These are phyloP conservation scores for Vitis hybrid DNA, from an alignment of 177 flowering plant genomes.

Conservation along the genomic window DNA sequence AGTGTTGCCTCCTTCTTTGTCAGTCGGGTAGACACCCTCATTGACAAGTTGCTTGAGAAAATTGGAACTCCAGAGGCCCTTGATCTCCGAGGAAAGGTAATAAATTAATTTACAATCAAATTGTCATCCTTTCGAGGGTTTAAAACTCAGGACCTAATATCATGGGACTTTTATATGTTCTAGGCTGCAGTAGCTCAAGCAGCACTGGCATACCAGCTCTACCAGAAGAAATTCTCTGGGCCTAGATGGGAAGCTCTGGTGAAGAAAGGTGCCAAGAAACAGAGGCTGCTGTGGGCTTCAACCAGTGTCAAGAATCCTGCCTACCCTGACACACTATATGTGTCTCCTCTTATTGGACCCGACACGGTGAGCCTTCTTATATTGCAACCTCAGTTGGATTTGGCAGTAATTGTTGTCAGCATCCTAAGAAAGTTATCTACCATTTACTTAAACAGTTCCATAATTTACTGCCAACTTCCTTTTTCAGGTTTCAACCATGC, in stretches of 20 bases:
- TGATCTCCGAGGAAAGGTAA: slow-evolving; percentile 93
- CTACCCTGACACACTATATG: slow-evolving; percentile 89
- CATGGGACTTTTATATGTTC: slow-evolving; percentile 6
- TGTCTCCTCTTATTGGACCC: slow-evolving; percentile 95
- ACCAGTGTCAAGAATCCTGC: slow-evolving; percentile 99
- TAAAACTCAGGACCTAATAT: not conserved
- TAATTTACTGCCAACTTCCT: not conserved
- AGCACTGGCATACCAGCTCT: slow-evolving; percentile 85
- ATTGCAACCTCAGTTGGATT: not conserved
- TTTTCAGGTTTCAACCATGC: slow-evolving; percentile 94
- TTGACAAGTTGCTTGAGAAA: slow-evolving; percentile 95
- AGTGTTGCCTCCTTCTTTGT: slow-evolving; percentile 99
- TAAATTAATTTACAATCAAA: not conserved
- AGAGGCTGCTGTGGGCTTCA: slow-evolving; percentile 97
- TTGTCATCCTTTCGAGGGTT: not conserved
- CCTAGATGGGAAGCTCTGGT: slow-evolving; percentile 99
- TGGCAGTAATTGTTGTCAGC: not conserved
- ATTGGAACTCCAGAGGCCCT: slow-evolving; percentile 95
- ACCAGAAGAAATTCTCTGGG: slow-evolving; percentile 98
- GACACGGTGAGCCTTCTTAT: slow-evolving; percentile 67
- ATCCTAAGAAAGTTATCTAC: not conserved
- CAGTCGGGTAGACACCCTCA: slow-evolving; percentile 91
- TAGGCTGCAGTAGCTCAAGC: slow-evolving; percentile 99
- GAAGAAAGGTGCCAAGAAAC: slow-evolving; percentile 99
- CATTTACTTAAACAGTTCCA: not conserved